These are phyloP conservation scores for Encephalitozoon cuniculi DNA, from an alignment of 371 early-diverging fungal genomes.

Conservation along the genomic window DNA sequence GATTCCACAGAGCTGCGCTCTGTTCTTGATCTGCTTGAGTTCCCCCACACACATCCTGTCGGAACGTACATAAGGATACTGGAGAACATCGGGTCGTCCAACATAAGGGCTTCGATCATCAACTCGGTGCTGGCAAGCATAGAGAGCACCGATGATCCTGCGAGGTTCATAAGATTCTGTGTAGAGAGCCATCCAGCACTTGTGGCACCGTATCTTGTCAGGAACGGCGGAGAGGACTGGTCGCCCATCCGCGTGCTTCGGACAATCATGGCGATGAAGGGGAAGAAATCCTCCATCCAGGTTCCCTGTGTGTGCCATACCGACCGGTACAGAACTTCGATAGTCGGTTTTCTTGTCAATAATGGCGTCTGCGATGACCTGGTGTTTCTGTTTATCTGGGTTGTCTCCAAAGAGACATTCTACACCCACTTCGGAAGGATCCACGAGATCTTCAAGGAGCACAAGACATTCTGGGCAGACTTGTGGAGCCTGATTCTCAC, in stretches of 20 bases:
- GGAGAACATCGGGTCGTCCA: neutral
- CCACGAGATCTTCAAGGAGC: neutral
- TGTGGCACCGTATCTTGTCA: neutral
- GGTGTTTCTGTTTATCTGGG: conserved; percentile 6
- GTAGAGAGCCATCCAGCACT: neutral
- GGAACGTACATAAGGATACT: neutral
- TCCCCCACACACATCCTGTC: neutral
- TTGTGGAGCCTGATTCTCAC: neutral
- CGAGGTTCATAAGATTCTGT: conserved; percentile 2
- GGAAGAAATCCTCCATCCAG: neutral
- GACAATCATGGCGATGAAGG: neutral
- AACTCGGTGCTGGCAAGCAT: neutral
- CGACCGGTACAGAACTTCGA: neutral
- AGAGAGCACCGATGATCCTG: neutral
- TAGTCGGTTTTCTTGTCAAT: conserved; percentile 5
- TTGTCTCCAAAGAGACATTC: neutral
- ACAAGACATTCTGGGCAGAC: neutral
- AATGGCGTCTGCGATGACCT: neutral
- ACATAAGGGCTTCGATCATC: neutral
- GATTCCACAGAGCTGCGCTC: neutral
- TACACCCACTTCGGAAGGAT: conserved; percentile 4
- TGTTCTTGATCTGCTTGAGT: neutral
- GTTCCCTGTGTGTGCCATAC: neutral
- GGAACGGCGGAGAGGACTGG: neutral
- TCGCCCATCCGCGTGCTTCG: neutral